A percentile compares a stretch with the other conserved stretches of the same genome.
Evolutionary conservation across 495 filamentous ascomycete species (phyloP).

Genomic region (Polyplosphaeria fusca): DNA sequence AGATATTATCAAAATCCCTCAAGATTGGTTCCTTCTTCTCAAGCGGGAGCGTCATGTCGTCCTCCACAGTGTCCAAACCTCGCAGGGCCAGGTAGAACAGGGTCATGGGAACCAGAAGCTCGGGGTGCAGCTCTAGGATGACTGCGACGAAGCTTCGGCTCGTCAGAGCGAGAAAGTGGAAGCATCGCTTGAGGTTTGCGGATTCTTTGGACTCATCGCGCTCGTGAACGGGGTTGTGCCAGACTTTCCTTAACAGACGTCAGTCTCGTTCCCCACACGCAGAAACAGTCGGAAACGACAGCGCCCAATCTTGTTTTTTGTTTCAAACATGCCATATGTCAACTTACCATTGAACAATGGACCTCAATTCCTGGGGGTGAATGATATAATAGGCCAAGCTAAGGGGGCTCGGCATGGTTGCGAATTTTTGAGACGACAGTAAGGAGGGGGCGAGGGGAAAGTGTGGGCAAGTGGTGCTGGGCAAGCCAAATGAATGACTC

Average conservation of each 20-base stretch:
- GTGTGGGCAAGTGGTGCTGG: no score
- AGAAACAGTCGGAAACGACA: no score
- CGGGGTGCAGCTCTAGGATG: slow-evolving; percentile 91
- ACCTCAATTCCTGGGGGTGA: slow-evolving; percentile 74
- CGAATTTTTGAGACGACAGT: slow-evolving; percentile 9
- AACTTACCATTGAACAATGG: slow-evolving; percentile 86
- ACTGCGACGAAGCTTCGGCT: slow-evolving; percentile 91
- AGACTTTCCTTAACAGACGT: slow-evolving; percentile 92
- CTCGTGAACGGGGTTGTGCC: slow-evolving; percentile 89
- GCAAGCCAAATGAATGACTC: no score
- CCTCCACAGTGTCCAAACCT: slow-evolving; percentile 93
- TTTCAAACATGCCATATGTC: no score
- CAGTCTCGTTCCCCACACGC: no score
- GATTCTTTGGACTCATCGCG: slow-evolving; percentile 74
- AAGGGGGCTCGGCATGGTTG: slow-evolving; percentile 51
- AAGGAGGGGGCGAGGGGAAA: no score
- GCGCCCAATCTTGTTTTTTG: no score
- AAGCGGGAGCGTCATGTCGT: slow-evolving; percentile 89
- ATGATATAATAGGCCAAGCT: slow-evolving; percentile 70
- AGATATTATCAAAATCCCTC: slow-evolving; percentile 69
- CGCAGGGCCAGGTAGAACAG: slow-evolving; percentile 94
- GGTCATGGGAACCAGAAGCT: slow-evolving; percentile 81
- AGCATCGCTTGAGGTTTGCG: slow-evolving; percentile 71
- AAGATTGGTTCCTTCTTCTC: slow-evolving; percentile 82
- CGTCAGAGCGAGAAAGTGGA: slow-evolving; percentile 79